These are phyloP conservation scores for Thymus quinquecostatus DNA, from an alignment of 257 asterid species.

Conservation along the genomic window DNA sequence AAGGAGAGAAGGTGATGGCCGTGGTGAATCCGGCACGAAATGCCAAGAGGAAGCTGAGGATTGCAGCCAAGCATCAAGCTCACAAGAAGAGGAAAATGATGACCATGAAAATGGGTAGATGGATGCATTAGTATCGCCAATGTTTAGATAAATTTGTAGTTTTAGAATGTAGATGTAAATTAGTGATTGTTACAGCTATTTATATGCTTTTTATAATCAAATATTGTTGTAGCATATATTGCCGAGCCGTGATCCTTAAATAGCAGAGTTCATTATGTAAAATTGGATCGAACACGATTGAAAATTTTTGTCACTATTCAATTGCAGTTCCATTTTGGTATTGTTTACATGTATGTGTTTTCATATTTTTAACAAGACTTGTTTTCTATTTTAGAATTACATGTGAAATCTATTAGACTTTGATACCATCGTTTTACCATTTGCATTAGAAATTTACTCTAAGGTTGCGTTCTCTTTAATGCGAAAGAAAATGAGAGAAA, in stretches of 20 bases:
- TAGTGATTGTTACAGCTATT: background rate
- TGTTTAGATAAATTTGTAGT: too few relatives aligned
- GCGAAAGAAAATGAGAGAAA: too few relatives aligned
- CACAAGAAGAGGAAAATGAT: conserved; percentile 82
- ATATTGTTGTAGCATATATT: background rate
- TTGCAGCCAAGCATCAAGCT: conserved; percentile 66
- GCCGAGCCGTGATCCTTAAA: background rate
- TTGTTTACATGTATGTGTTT: too few relatives aligned
- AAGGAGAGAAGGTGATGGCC: conserved; percentile 76
- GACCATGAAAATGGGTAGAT: conserved; percentile 76
- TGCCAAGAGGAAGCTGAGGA: conserved; percentile 87
- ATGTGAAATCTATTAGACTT: too few relatives aligned
- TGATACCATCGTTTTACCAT: too few relatives aligned
- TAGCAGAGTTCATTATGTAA: background rate
- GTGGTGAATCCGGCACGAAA: conserved; percentile 82
- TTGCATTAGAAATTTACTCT: too few relatives aligned
- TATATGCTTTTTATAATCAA: background rate
- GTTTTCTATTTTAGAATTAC: too few relatives aligned
- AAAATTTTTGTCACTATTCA: background rate
- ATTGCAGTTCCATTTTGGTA: background rate
- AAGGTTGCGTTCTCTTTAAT: too few relatives aligned
- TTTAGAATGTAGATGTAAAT: background rate
- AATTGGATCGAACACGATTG: background rate
- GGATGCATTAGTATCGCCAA: conserved; percentile 46
- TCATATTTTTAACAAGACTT: too few relatives aligned